Evolutionary conservation across 2,329 filamentous ascomycete genomes (phyloP).

Genomic region (Neoarthrinium moseri): DNA sequence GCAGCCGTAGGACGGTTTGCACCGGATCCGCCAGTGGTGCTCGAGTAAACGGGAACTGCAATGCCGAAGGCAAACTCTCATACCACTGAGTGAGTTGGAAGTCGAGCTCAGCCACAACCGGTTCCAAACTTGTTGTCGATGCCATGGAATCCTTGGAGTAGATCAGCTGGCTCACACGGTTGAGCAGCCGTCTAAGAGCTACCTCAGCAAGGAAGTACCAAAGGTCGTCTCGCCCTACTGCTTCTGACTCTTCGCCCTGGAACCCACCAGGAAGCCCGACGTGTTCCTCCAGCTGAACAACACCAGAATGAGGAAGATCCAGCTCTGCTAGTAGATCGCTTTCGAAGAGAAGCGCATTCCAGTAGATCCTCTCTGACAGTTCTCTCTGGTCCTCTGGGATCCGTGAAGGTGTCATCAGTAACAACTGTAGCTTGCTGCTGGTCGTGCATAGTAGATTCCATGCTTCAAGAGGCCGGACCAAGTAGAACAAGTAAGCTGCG

Average conservation of each 20-base stretch:
- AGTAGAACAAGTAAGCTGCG: constrained; percentile 79
- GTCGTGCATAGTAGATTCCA: constrained; percentile 80
- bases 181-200: constrained; percentile 72
- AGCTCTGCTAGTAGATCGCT: constrained; percentile 77
- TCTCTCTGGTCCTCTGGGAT: constrained; percentile 71
- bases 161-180: constrained; percentile 76
- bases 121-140: constrained; percentile 71
- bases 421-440: constrained; percentile 77
- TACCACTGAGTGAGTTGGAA: constrained; percentile 86
- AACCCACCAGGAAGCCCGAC: constrained; percentile 78
- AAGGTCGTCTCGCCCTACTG: constrained; percentile 71
- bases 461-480: constrained; percentile 78
- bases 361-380: constrained; percentile 75
- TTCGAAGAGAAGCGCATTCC: constrained; percentile 80
- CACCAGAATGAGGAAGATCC: constrained; percentile 78
- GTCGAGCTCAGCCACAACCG: constrained; percentile 76
- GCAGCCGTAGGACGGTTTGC: constrained; percentile 74
- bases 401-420: constrained; percentile 71
- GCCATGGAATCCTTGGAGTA: constrained; percentile 73
- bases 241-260: constrained; percentile 64
- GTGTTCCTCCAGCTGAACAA: constrained; percentile 78
- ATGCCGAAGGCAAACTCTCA: constrained; percentile 69
- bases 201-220: constrained; percentile 89
- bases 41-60: constrained; percentile 75
- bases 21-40: constrained; percentile 68